Percentiles rank a stretch among this genome's conserved stretches.
phyloP scores from a whole-genome alignment of 164 flowering plant species.

The Vitis rotundifolia region DNA sequence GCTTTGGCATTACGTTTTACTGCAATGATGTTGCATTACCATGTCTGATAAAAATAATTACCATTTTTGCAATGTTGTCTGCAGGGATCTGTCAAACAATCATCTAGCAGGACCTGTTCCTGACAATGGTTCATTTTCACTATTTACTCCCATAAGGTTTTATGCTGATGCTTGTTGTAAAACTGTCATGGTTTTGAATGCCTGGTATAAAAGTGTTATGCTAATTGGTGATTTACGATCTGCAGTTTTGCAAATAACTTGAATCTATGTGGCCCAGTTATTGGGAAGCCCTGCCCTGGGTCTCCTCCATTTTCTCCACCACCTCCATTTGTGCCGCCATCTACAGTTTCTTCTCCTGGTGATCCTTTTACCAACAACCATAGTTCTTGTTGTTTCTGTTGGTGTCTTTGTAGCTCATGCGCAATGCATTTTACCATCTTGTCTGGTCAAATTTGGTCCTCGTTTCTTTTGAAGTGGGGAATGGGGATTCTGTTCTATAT shows the following conservation, averaged over 20 bases:
- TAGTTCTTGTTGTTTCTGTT: background rate
- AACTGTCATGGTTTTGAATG: background rate
- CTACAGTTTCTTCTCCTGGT: background rate
- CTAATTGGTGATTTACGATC: background rate
- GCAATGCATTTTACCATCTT: no score
- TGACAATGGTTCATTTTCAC: conserved; percentile 11
- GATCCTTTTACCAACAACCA: background rate
- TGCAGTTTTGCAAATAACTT: conserved; percentile 7
- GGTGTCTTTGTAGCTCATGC: no score
- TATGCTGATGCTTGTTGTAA: no score
- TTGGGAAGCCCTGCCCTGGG: background rate
- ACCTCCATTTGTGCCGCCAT: conserved; percentile 4
- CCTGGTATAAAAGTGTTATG: background rate
- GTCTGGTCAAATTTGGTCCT: no score
- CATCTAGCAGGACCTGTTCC: conserved; percentile 39
- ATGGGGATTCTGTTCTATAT: no score
- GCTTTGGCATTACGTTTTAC: background rate
- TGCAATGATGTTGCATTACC: background rate
- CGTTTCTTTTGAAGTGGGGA: no score
- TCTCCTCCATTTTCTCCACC: conserved; percentile 7
- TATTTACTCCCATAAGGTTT: conserved; percentile 15
- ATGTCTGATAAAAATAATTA: background rate
- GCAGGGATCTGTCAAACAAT: conserved; percentile 73
- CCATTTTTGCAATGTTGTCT: conserved; percentile 4
- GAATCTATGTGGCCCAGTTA: no score